phyloP scores from a whole-genome alignment of 139 green algal genomes.

The Asterochloris erici region DNA sequence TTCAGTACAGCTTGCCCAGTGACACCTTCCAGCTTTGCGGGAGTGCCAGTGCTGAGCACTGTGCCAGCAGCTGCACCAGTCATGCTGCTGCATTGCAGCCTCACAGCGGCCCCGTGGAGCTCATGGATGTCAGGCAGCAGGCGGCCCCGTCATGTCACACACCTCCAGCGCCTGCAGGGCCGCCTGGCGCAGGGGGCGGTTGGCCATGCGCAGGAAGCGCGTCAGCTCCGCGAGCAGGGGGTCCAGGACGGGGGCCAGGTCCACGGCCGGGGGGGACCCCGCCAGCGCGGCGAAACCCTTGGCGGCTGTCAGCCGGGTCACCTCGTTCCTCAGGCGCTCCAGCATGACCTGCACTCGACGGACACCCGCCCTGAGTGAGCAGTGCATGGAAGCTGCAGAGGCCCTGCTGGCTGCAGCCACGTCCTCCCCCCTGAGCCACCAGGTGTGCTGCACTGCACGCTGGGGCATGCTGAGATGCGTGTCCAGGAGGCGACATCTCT shows the following conservation, averaged over 20 bases:
- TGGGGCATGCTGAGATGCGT: no score
- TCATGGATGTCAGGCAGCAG: background rate
- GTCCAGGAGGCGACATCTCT: no score
- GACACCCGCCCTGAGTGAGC: no score
- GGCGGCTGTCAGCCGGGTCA: conserved; percentile 82
- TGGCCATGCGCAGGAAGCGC: conserved; percentile 89
- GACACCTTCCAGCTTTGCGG: no score
- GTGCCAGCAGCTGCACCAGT: no score
- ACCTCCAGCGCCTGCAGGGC: conserved; percentile 66
- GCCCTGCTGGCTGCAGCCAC: no score
- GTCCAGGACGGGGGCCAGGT: conserved; percentile 45
- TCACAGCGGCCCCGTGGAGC: background rate
- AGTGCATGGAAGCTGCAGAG: no score
- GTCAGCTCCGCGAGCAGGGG: conserved; percentile 69
- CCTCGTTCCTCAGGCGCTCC: conserved; percentile 88
- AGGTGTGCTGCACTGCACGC: background rate
- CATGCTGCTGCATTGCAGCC: no score
- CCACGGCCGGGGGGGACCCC: conserved; percentile 47
- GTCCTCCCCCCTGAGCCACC: no score
- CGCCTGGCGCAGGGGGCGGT: conserved; percentile 75
- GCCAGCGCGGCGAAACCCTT: conserved; percentile 75
- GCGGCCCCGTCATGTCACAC: background rate
- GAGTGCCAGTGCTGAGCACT: no score
- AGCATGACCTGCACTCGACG: conserved; percentile 66
- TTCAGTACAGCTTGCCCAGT: no score